Conservation (phyloP, 106 monocot genomes). For the Phalaenopsis aphrodite region DNA sequence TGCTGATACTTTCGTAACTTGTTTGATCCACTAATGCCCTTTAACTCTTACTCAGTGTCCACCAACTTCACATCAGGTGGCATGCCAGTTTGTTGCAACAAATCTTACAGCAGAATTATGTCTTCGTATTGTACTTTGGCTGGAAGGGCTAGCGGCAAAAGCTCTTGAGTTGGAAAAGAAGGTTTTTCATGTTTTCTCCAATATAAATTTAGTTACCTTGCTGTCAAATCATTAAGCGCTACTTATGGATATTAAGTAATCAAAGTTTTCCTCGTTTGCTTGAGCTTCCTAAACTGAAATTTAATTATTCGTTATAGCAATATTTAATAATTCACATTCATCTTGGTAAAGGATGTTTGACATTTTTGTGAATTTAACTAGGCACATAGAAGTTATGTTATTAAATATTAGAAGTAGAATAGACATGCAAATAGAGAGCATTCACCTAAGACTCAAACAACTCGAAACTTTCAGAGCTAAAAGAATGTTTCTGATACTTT, state of each 20-base stretch:
- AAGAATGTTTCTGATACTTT: too few species aligned
- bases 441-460: neutral
- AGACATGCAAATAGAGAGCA: neutral
- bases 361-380: neutral
- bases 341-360: neutral
- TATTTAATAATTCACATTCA: neutral
- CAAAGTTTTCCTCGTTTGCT: neutral
- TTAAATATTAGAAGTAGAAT: neutral
- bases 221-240: neutral
- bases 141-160: constrained; percentile 91
- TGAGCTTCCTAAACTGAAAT: neutral
- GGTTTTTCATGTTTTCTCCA: constrained; percentile 26
- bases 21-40: neutral
- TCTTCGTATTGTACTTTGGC: constrained; percentile 77
- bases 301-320: neutral
- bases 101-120: constrained; percentile 85
- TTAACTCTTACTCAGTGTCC: constrained; percentile 40
- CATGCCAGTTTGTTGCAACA: constrained; percentile 66
- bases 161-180: constrained; percentile 82
- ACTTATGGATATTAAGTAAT: neutral
- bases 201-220: neutral
- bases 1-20: neutral
- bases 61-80: constrained; percentile 90
- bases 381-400: neutral
- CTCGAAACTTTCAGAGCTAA: neutral